A percentile compares a stretch with the other conserved stretches of the same genome.
Conservation (phyloP, 306 rosid genomes). For the Corylus avellana region DNA sequence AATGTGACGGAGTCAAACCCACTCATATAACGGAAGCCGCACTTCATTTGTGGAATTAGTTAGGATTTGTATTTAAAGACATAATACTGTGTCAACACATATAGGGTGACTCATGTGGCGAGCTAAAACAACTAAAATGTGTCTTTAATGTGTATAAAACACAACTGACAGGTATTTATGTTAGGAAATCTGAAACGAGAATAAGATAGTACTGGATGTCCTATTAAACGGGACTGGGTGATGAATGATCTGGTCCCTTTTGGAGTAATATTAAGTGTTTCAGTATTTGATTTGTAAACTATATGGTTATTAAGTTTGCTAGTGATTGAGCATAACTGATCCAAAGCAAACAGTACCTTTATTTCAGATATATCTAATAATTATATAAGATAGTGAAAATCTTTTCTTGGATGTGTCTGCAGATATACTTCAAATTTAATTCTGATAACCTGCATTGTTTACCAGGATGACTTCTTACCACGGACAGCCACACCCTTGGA, state of each 20-base stretch:
- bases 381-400: background rate
- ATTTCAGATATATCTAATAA: background rate
- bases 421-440: background rate
- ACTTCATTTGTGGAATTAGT: background rate
- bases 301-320: background rate
- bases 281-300: background rate
- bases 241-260: conserved; percentile 9
- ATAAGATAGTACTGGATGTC: background rate
- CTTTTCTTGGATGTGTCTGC: background rate
- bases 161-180: background rate
- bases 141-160: background rate
- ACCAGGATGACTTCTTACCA: conserved; percentile 93
- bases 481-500: conserved; percentile 98
- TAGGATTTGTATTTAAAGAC: background rate
- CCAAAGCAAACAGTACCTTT: conserved; percentile 20
- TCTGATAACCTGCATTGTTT: conserved; percentile 1
- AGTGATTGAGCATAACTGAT: conserved; percentile 2
- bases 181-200: background rate
- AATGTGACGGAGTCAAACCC: background rate
- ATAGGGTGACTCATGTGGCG: background rate
- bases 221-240: background rate
- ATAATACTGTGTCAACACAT: background rate
- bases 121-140: background rate
- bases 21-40: background rate
- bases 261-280: background rate